Evolutionary conservation across 2,329 filamentous ascomycete genomes (phyloP).

Genomic region (Xylaria sp.): DNA sequence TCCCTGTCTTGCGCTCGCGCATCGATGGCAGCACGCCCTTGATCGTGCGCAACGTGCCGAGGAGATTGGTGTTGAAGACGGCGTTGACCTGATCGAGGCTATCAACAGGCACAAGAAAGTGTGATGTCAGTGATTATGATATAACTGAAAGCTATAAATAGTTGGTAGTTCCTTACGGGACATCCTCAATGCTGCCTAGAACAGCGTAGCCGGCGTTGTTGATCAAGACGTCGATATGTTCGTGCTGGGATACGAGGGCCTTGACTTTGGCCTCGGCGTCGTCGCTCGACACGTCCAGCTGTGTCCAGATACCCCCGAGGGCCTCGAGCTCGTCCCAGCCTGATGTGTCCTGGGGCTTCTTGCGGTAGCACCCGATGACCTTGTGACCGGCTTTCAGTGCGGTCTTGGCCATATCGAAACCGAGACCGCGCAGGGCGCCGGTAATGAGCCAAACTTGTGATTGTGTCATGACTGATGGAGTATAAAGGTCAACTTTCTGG

Average conservation of each 20-base stretch:
- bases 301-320: conserved; percentile 35
- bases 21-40: conserved; percentile 37
- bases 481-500: too few species aligned
- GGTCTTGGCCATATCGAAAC: conserved; percentile 33
- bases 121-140: conserved; percentile 6
- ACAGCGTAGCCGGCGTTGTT: conserved; percentile 37
- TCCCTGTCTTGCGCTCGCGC: conserved; percentile 35
- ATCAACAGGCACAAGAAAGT: neutral
- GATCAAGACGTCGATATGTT: conserved; percentile 34
- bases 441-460: conserved; percentile 38
- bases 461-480: conserved; percentile 27
- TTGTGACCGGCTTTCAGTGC: conserved; percentile 35
- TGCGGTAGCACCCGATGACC: conserved; percentile 36
- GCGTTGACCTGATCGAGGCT: conserved; percentile 33
- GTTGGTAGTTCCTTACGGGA: conserved; percentile 22
- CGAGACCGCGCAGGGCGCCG: conserved; percentile 36
- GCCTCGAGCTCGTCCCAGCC: conserved; percentile 33
- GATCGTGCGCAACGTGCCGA: conserved; percentile 36
- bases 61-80: conserved; percentile 37
- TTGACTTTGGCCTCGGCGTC: conserved; percentile 32
- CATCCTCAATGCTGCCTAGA: conserved; percentile 33
- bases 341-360: conserved; percentile 24
- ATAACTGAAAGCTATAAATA: neutral
- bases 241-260: conserved; percentile 29
- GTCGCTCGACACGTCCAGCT: conserved; percentile 32